Base-by-base conservation (phyloP, 2,329 filamentous ascomycete species). In the Botrytis deweyae region DNA sequence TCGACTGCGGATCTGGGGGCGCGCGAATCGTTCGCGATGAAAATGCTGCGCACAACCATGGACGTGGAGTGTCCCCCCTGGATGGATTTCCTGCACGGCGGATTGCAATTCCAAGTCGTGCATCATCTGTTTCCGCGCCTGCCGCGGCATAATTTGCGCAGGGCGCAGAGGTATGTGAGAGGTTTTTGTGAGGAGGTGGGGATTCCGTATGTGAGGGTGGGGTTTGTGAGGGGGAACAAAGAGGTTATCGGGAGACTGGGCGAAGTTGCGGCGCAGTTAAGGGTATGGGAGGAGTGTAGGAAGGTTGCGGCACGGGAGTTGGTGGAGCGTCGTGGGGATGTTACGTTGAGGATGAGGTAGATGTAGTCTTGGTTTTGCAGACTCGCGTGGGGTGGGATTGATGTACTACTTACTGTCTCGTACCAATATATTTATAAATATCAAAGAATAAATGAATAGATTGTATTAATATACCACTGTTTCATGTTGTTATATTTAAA, bases 21-120 rank as follows among this genome's bases (percentile, higher is more conserved):
- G 1, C 86, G 90, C 68, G 94, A 97, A 81, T 96, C 93, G 0
- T 97, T 97, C 81, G 89, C 94, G 0, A 94, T 97, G 83, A 92
- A 91, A 82, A 96, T 97, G 91, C 86, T 97, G 61, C 90, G 94
- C 76, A 97, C 94, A 0, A 97, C 94, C 16, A 97, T 97, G 94
- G 94, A 97, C 76, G 90, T 97, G 36, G 93, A 96, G 80, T 97
- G 94, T 80, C 93, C 94, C 0, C 86, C 88, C 14, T 97, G 94
- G 94, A 86, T 97, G 22, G 94, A 97, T 81, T 97, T 94, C 81
- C 88, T 97, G 82, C 94, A 97, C 78, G 94, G 94, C 29, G 94
- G 94, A 3, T 84, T 97, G 75, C 94, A 97, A 82, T 97, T 97
- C 82, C 94, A 97, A 82, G 93, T 91, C 8, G 91, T 97, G 70